These are phyloP conservation scores for Carex arenaria DNA, from an alignment of 202 grass and related monocot genomes.

Conservation along the genomic window DNA sequence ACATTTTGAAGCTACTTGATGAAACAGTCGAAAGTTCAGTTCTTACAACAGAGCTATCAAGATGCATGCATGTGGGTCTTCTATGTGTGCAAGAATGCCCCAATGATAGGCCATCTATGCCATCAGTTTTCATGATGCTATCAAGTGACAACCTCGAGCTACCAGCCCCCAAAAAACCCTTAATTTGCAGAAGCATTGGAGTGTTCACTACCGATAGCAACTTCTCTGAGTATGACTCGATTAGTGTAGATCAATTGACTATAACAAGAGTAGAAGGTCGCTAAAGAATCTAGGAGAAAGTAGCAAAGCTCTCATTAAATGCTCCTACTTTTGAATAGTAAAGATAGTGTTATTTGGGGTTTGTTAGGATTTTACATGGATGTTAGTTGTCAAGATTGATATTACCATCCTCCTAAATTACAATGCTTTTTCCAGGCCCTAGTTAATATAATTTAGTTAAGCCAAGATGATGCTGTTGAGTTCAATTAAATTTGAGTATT, in stretches of 20 bases:
- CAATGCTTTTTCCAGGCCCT: no score
- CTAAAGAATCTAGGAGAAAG: background rate
- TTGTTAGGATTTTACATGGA: background rate
- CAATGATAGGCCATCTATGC: conserved; percentile 15
- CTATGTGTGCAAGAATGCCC: conserved; percentile 21
- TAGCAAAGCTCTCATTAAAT: background rate
- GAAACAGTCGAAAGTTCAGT: background rate
- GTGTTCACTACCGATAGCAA: background rate
- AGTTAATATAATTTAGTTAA: no score
- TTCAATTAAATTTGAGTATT: no score
- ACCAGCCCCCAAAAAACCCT: background rate
- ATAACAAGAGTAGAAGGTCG: background rate
- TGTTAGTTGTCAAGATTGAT: background rate
- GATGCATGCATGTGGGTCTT: conserved; percentile 18
- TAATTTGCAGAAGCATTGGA: background rate
- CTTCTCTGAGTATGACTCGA: background rate
- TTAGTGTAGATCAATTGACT: background rate
- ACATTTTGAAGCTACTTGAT: conserved; percentile 10
- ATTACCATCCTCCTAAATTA: no score
- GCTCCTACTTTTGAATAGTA: background rate
- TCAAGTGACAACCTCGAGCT: background rate
- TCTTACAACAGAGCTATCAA: background rate
- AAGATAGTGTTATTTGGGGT: background rate
- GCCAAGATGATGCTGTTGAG: no score
- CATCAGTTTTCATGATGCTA: background rate